These are phyloP conservation scores for Phytophthora pseudosyringae DNA, from an alignment of 352 stramenopile genomes.

Conservation along the genomic window DNA sequence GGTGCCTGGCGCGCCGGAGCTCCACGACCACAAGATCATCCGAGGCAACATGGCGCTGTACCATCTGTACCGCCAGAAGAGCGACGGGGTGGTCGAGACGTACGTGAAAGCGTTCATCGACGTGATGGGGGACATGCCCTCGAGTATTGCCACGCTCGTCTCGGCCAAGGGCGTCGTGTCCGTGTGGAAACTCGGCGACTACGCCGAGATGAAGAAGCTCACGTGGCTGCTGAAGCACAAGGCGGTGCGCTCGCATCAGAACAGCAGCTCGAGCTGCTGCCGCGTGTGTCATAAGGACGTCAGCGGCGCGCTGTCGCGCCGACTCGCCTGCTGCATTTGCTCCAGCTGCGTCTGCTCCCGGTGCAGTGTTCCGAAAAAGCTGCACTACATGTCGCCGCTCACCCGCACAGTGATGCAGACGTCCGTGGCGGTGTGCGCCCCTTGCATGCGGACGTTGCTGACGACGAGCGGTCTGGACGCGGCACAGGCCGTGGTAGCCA, in stretches of 20 bases:
- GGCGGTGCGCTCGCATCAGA: background rate
- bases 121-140: constrained; percentile 43
- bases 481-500: constrained; percentile 23
- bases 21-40: constrained; percentile 52
- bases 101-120: constrained; percentile 50
- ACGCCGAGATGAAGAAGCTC: constrained; percentile 47
- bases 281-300: constrained; percentile 36
- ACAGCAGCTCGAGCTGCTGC: constrained; percentile 22
- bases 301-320: constrained; percentile 20
- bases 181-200: constrained; percentile 43
- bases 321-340: constrained; percentile 34
- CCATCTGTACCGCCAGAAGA: constrained; percentile 56
- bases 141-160: constrained; percentile 32
- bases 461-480: constrained; percentile 32
- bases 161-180: constrained; percentile 43
- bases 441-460: constrained; percentile 33
- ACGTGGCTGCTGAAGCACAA: constrained; percentile 37
- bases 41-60: constrained; percentile 60
- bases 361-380: constrained; percentile 37
- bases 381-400: constrained; percentile 41
- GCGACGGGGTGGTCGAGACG: constrained; percentile 41
- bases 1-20: constrained; percentile 33
- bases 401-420: constrained; percentile 29
- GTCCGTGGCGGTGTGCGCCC: constrained; percentile 35
- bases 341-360: constrained; percentile 28